Base-by-base conservation (phyloP, 305 asterid species). In the Petunia hybrid region DNA sequence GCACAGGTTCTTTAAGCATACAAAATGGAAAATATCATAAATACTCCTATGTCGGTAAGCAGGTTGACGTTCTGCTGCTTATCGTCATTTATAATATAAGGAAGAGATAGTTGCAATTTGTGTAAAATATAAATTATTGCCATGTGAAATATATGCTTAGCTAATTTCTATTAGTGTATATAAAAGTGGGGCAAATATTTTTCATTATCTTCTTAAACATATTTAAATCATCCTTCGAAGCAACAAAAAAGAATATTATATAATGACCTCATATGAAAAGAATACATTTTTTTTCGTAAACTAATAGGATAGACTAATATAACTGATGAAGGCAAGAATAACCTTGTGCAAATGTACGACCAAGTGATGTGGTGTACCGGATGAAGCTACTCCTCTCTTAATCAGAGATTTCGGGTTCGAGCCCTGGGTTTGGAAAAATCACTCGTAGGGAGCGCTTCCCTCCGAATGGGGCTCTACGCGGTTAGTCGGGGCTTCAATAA, bases 101-200 rank as follows among this genome's bases (percentile, higher is more conserved):
- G n/a, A n/a, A n/a, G n/a, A n/a, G n/a, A 22, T 22, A 22, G 31
- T 22, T 22, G 31, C 41, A 51, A 73, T 3, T 35, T 51, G 45
- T 46, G 22, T 22, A 41, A 0, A 42, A 45, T 31, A 12, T 0
- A 36, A 73, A 2, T 13, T 71, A 71, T 2, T 35, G 78, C 35
- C 78, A 73, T 51, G 62, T 35, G 78, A 51, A 22, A 73, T 48
- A 73, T 73, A 35, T 73, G 45, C 35, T 46, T 73, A 73, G 53
- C 2, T 73, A 35, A 73, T 73, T 71, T 55, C 61, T 5, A 48
- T 39, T 71, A 46, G 7, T 71, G 61, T 31, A 71, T 9, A 22
- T 42, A 46, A 68, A 70, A 2, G 22, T 70, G 42, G 4, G 42
- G 31, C 46, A 46, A 71, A 48, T 71, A 10, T 4, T 22, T 43